Evolutionary conservation across 495 filamentous ascomycete genomes (phyloP), one percentile per base, ranked within the genome.

Genomic region (Parachaetomium inaequale): DNA sequence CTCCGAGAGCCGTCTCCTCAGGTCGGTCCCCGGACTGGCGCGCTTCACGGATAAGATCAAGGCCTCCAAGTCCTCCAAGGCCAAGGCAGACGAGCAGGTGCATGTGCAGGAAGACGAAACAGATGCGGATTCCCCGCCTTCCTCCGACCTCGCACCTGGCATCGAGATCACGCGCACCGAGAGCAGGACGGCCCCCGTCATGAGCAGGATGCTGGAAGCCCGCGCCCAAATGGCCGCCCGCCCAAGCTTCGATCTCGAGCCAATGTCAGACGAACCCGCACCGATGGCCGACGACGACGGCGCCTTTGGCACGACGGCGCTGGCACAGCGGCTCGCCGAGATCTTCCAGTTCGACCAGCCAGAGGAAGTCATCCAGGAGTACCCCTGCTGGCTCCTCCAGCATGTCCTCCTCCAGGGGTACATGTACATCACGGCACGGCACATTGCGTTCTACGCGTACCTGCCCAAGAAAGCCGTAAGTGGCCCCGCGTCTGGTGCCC

Each of bases 371-470:
- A 84, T 96, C 67, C 80, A 88, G 70, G 94, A 98, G 77, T 98
- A 96, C 68, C 90, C 93, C 25, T 97, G 94, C 77, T 96, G 92
- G 82, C 78, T 97, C 32, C 77, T 98, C 42, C 92, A 97, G 71
- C 96, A 88, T 72, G 91, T 97, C 59, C 80, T 98, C 11, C 82
- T 98, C 15, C 91, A 96, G 69, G 94, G 94, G 3, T 96, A 95
- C 72, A 89, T 98, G 88, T 98, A 98, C 78, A 91, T 98, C 70
- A 98, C 95, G 0, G 82, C 88, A 56, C 86, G 87, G 59, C 94
- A 98, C 72, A 89, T 98, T 55, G 96, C 93, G 68, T 98, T 98
- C 73, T 98, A 97, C 71, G 92, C 95, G 14, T 97, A 98, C 72
- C 77, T 98, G 32, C 93, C 94, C 7, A 93, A 90, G 78, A 96